Conservation (phyloP, 345 rosid genomes). For the Linum usitatissimum region DNA sequence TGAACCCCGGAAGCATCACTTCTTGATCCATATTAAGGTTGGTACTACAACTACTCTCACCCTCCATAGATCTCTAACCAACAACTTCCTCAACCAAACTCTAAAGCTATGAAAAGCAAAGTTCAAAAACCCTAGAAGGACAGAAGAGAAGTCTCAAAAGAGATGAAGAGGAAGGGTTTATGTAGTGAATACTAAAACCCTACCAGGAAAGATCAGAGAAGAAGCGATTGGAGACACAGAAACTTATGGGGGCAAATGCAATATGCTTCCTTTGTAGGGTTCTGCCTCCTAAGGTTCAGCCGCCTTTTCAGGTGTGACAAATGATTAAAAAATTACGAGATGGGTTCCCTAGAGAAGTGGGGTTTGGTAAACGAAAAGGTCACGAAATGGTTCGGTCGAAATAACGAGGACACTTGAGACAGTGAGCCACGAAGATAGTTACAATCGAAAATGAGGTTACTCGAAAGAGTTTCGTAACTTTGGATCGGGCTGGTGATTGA, state of each 20-base stretch:
- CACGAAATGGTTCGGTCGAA: too few species aligned
- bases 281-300: constrained; percentile 87
- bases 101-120: background rate
- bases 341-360: constrained; percentile 29
- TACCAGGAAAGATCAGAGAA: background rate
- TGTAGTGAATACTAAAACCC: background rate
- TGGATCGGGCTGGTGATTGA: background rate
- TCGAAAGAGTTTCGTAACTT: too few species aligned
- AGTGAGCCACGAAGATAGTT: too few species aligned
- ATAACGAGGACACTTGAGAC: too few species aligned
- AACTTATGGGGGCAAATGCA: background rate
- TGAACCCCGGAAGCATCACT: constrained; percentile 63
- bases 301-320: constrained; percentile 75
- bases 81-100: too few species aligned
- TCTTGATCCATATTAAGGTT: background rate
- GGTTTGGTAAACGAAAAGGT: constrained; percentile 27
- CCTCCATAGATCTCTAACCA: background rate
- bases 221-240: background rate
- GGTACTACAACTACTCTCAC: background rate
- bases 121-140: constrained; percentile 15
- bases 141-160: too few species aligned
- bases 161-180: too few species aligned
- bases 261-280: constrained; percentile 60
- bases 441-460: too few species aligned
- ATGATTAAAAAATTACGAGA: background rate